phyloP scores from a whole-genome alignment of 768 basidiomycete species.

The Suillus hirtellus region DNA sequence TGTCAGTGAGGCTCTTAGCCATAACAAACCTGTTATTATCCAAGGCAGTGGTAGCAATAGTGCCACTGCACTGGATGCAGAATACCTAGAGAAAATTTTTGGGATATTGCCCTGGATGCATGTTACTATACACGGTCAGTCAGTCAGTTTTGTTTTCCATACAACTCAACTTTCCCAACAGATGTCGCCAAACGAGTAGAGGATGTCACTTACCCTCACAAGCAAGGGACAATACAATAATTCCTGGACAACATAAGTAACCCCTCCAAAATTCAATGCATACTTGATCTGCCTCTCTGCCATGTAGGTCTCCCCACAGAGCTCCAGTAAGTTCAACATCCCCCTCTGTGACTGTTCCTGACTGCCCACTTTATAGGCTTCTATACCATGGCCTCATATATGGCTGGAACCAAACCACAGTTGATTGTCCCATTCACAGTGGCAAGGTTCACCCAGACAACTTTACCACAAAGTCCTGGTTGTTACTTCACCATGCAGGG shows the following conservation, averaged over 20 bases:
- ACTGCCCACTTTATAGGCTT: background rate
- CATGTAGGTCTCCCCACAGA: background rate
- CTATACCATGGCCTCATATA: slow-evolving; percentile 11
- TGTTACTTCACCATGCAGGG: slow-evolving; percentile 11
- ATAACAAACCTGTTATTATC: background rate
- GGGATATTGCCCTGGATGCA: background rate
- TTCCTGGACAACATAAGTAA: background rate
- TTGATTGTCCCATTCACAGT: background rate
- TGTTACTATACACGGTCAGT: background rate
- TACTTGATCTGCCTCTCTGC: background rate
- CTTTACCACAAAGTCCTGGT: slow-evolving; percentile 1
- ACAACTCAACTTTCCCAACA: background rate
- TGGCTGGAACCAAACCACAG: slow-evolving; percentile 13
- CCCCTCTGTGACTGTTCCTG: background rate
- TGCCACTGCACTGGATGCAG: background rate
- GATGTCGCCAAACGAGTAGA: background rate
- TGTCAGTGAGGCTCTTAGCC: background rate
- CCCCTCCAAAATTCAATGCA: background rate
- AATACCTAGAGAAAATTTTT: background rate
- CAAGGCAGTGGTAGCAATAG: background rate
- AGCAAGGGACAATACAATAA: background rate
- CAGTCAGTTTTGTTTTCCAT: background rate
- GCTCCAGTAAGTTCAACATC: background rate
- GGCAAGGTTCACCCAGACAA: background rate
- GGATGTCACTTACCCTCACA: background rate